Evolutionary conservation across 2,329 filamentous ascomycete genomes (phyloP), one percentile per base, ranked within the genome.

Genomic region (Nemania sp.): DNA sequence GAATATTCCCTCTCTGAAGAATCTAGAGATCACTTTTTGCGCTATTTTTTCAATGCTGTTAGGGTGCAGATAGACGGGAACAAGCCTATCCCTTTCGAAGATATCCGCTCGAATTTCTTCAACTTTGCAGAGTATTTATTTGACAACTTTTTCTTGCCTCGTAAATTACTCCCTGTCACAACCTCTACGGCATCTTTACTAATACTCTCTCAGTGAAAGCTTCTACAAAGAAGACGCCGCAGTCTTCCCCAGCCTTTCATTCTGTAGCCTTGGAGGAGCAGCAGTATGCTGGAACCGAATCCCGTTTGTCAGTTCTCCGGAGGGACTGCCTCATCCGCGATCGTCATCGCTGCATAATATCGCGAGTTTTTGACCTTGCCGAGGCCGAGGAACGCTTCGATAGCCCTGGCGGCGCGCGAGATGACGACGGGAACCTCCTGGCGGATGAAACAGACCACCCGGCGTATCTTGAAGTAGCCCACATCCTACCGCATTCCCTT

Each of bases 271-370:
- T 62, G n/a, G n/a, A n/a, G n/a, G n/a, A 57, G 45, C 62, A 55
- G 25, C 60, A 48, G 3, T 68, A 66, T 54, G 54, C 64, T n/a
- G 66, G 66, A 46, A 72, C 69, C 20, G 46, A 59, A 32, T 57
- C 68, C 5, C 64, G 67, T 37, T 21, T 72, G 21, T 67, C 67
- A 10, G 59, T 63, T 53, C 66, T 74, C 13, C 67, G 69, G 32
- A 60, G 61, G 5, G 52, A 57, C 29, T 74, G 70, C 59, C 68
- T 73, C 47, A 42, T 65, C 18, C 68, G 68, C 20, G 69, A 74
- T 54, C 68, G 66, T 37, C 63, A 71, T 55, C 69, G 69, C 25
- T 73, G 69, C 46, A 68, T 73, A 7, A 66, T 74, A 54, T 66
- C 67, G n/a, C 66, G 64, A 13, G 58, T 39, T 37, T 74, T 72